Evolutionary conservation across 306 rosid genomes (phyloP).

Genomic region (Medicago lupulina): DNA sequence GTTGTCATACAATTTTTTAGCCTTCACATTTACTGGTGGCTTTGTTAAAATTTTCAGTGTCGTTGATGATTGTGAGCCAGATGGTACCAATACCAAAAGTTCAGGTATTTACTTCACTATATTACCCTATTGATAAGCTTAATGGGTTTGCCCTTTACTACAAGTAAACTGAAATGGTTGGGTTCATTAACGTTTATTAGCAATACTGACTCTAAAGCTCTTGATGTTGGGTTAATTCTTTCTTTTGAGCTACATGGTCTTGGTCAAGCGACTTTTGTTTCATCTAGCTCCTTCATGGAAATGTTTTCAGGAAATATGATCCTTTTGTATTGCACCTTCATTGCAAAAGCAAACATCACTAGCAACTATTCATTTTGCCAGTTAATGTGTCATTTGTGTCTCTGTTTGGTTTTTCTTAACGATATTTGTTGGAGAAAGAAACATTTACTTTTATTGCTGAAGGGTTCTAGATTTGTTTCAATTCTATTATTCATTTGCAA

Average conservation of each 20-base stretch:
- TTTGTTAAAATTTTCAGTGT: constrained; percentile 63
- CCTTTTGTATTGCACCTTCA: constrained; percentile 5
- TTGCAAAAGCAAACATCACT: background rate
- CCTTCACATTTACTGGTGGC: constrained; percentile 23
- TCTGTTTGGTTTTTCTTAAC: constrained; percentile 5
- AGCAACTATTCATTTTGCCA: background rate
- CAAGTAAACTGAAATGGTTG: constrained; percentile 8
- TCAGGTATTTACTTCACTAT: constrained; percentile 58
- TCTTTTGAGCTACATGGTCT: constrained; percentile 8
- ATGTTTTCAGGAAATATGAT: constrained; percentile 2
- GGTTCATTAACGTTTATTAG: background rate
- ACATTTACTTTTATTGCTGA: constrained; percentile 24
- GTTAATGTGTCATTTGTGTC: background rate
- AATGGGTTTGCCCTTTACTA: background rate
- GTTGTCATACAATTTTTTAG: constrained; percentile 15
- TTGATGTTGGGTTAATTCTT: constrained; percentile 29
- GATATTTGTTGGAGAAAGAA: constrained; percentile 14
- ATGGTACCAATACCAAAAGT: constrained; percentile 45
- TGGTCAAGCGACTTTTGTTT: constrained; percentile 6
- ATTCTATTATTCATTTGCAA: constrained; percentile 6
- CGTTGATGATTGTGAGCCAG: constrained; percentile 62
- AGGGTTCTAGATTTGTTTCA: constrained; percentile 35
- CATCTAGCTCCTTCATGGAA: constrained; percentile 2
- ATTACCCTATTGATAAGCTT: constrained; percentile 22
- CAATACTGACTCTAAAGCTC: background rate